Evolutionary conservation across 352 stramenopile species (phyloP).

Genomic region (Phytophthora quininea): DNA sequence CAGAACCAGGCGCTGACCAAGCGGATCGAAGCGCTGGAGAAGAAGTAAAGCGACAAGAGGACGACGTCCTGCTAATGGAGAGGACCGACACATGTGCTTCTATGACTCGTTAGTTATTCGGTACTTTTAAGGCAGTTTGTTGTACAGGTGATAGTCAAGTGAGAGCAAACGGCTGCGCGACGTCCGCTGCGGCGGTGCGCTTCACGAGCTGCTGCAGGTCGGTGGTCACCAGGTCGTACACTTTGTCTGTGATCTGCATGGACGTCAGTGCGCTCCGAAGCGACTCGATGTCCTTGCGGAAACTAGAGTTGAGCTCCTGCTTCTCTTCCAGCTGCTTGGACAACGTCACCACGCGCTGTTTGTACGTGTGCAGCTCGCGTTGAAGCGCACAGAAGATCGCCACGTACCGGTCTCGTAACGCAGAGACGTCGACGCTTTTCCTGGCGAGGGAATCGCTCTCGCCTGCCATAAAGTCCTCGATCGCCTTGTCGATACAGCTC

Average conservation of each 20-base stretch:
- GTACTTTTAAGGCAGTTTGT: slow-evolving; percentile 7
- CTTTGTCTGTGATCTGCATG: slow-evolving; percentile 65
- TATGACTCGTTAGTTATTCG: background rate
- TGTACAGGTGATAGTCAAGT: slow-evolving; percentile 3
- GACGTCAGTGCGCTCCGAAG: slow-evolving; percentile 69
- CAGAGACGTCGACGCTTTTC: slow-evolving; percentile 34
- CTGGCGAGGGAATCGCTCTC: slow-evolving; percentile 8
- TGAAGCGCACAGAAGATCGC: slow-evolving; percentile 75
- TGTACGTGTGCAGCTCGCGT: slow-evolving; percentile 60
- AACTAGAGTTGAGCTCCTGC: slow-evolving; percentile 58
- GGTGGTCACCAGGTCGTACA: slow-evolving; percentile 58
- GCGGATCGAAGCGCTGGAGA: slow-evolving; percentile 78
- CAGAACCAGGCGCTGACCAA: slow-evolving; percentile 76
- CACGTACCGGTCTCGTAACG: slow-evolving; percentile 60
- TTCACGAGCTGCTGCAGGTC: slow-evolving; percentile 58
- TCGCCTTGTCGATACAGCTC: slow-evolving; percentile 56
- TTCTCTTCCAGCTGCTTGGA: slow-evolving; percentile 63
- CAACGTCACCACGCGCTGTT: slow-evolving; percentile 55
- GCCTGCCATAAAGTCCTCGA: slow-evolving; percentile 49
- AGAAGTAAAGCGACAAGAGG: slow-evolving; percentile 25
- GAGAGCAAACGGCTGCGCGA: background rate
- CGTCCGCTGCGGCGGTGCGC: slow-evolving; percentile 17
- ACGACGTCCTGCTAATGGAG: slow-evolving; percentile 10
- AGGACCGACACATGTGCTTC: background rate
- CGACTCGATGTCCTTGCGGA: slow-evolving; percentile 69